A percentile compares a stretch with the other conserved stretches of the same genome.
Evolutionary conservation across 352 stramenopile genomes (phyloP).

Genomic region (Globisporangium canariense): DNA sequence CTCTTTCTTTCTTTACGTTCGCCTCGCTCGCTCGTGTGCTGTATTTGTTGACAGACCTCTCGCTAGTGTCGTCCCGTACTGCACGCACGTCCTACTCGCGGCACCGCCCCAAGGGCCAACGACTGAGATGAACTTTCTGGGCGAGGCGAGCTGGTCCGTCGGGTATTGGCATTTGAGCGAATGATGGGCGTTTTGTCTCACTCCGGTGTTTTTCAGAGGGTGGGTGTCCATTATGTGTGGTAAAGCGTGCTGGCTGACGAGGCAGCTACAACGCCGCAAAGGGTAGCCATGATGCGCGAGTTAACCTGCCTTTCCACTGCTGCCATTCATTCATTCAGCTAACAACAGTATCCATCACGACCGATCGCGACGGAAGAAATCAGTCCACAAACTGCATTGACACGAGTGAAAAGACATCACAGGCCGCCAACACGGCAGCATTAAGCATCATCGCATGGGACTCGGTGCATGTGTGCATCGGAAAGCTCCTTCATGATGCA

Average conservation of each 20-base stretch:
- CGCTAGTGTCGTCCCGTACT: not conserved
- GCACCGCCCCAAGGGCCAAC: too few species aligned
- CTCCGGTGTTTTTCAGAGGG: not conserved
- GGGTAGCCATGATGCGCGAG: not conserved
- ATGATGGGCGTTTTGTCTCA: not conserved
- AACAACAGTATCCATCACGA: not conserved
- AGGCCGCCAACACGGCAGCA: not conserved
- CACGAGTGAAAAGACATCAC: not conserved
- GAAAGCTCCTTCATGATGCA: not conserved
- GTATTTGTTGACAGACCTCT: too few species aligned
- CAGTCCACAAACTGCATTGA: not conserved
- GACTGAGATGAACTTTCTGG: too few species aligned
- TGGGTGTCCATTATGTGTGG: not conserved
- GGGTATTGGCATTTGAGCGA: too few species aligned
- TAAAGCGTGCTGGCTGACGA: not conserved
- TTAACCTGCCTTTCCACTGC: not conserved
- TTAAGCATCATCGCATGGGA: conserved; percentile 4
- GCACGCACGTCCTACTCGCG: too few species aligned
- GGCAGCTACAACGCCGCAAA: conserved; percentile 10
- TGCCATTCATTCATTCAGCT: too few species aligned
- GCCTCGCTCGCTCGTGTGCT: too few species aligned
- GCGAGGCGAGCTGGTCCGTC: too few species aligned
- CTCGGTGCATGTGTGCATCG: not conserved
- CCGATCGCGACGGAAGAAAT: not conserved
- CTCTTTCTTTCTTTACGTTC: not conserved